Base-by-base conservation (phyloP, 371 early-diverging fungal genomes). In the Mucor plumbeus region DNA sequence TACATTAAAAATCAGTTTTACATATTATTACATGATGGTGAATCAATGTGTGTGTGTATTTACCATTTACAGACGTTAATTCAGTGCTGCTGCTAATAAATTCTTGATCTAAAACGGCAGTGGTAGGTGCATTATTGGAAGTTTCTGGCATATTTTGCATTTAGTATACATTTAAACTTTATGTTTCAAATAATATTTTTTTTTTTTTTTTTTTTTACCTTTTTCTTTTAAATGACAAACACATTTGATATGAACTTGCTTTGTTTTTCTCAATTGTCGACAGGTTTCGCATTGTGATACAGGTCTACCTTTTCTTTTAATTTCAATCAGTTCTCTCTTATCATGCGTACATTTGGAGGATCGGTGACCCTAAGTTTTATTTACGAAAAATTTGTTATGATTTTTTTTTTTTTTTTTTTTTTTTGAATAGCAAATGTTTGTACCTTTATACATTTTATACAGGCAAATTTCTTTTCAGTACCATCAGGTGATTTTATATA, bases 291-390 rank as follows among this genome's bases (percentile, higher is more conserved):
- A 94, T 65, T 94, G 94, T 35, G 90, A 87, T 10, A 89, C 81
- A 3, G 94, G 94, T 26, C 94, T 84, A 31, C 94, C 94, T 75
- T 92, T 92, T 74, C 81, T 85, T 62, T 88, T 82, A 19, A 94
- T 88, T 69, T 87, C 88, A 61, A 87, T 74, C 57, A 92, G 79
- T 48, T 83, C 80, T 53, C 94, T 86, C 63, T 89, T 83, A 5
- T 67, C 21, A 74, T 90, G 90, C 48, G 66, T 75, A 65, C 90
- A 90, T 35, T 76, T 77, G 17, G 87, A 80, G 17, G 88, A 85
- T 38, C 90, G 82, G 70, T 90, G 90, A 19, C 90, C 90, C 76
- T 88, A 75, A n/a, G 17, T 19, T 4, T 19, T 4, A 13, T 1
- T 43, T 0, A 26, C 3, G 26, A 26, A 26, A 1, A 26, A 1